Percentiles rank a stretch among this genome's conserved stretches.
These are phyloP conservation scores for Nigrospora oryzae DNA, from an alignment of 2,329 filamentous ascomycete genomes.

Conservation along the genomic window DNA sequence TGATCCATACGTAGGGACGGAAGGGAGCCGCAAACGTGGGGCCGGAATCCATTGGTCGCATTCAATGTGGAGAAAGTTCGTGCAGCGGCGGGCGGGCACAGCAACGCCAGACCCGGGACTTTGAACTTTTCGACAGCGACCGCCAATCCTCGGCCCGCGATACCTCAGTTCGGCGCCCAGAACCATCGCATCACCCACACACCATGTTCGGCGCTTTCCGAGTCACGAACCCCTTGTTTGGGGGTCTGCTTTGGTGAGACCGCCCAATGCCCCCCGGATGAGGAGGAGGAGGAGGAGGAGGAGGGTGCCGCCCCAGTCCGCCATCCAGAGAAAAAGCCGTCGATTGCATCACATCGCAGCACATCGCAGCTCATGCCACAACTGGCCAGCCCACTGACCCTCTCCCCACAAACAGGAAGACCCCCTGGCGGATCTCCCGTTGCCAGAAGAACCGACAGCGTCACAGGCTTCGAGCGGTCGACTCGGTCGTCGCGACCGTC, in stretches of 20 bases:
- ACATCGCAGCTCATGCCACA: neutral
- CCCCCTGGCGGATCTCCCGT: slow-evolving; percentile 86
- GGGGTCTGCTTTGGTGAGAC: slow-evolving; percentile 70
- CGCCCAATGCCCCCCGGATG: no score
- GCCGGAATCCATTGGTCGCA: neutral
- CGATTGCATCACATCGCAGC: no score
- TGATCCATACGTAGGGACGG: no score
- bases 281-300: no score
- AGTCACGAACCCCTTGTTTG: slow-evolving; percentile 65
- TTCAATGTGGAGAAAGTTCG: neutral
- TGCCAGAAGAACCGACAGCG: slow-evolving; percentile 87
- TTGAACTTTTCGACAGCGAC: neutral
- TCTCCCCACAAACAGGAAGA: slow-evolving; percentile 56
- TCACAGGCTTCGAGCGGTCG: slow-evolving; percentile 73
- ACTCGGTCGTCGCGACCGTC: slow-evolving; percentile 77
- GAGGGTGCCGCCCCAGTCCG: no score
- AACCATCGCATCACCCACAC: slow-evolving; percentile 8
- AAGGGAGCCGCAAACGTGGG: neutral
- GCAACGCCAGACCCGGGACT: neutral
- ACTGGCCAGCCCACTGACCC: neutral
- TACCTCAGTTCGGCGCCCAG: neutral
- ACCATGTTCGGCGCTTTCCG: slow-evolving; percentile 81
- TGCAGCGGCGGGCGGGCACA: neutral
- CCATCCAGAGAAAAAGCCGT: no score
- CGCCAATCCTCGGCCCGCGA: neutral